phyloP scores from a whole-genome alignment of 805 yeast species.

The Vanderwaltozyma polyspora region DNA sequence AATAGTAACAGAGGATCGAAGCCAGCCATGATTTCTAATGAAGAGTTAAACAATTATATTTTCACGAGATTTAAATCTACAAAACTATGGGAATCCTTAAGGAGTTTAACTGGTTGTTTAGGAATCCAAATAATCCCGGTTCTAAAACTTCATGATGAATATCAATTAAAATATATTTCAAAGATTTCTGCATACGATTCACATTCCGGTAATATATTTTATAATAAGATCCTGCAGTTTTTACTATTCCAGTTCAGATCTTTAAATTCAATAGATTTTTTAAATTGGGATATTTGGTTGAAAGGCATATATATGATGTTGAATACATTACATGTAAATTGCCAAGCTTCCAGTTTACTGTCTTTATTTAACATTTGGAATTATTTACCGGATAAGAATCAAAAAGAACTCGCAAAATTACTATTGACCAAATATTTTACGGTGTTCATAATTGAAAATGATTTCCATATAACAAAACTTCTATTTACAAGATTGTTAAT shows the following conservation, averaged over 20 bases:
- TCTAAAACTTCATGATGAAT: conserved; percentile 15
- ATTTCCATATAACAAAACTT: conserved; percentile 7
- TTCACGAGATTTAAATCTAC: conserved; percentile 15
- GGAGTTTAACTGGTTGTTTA: conserved; percentile 12
- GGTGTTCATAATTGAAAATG: conserved; percentile 9
- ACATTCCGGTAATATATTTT: conserved; percentile 17
- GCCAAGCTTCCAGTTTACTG: conserved; percentile 16
- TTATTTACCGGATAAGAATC: conserved; percentile 9
- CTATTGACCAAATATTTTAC: conserved; percentile 12
- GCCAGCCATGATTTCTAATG: background rate
- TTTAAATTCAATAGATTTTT: conserved; percentile 4
- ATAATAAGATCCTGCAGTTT: conserved; percentile 18
- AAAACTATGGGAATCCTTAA: conserved; percentile 20
- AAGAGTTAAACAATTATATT: conserved; percentile 13
- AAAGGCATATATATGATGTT: conserved; percentile 17
- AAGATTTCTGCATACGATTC: conserved; percentile 21
- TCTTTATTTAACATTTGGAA: conserved; percentile 24
- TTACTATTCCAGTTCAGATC: conserved; percentile 14
- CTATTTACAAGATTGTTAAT: conserved; percentile 9
- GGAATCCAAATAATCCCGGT: conserved; percentile 4
- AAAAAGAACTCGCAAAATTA: conserved; percentile 3
- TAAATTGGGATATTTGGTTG: conserved; percentile 22
- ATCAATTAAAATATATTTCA: conserved; percentile 11
- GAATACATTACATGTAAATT: conserved; percentile 16
- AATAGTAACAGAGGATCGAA: background rate